Base-by-base conservation (phyloP, 441 rosid species). In the Euphorbia schlechtendalii region DNA sequence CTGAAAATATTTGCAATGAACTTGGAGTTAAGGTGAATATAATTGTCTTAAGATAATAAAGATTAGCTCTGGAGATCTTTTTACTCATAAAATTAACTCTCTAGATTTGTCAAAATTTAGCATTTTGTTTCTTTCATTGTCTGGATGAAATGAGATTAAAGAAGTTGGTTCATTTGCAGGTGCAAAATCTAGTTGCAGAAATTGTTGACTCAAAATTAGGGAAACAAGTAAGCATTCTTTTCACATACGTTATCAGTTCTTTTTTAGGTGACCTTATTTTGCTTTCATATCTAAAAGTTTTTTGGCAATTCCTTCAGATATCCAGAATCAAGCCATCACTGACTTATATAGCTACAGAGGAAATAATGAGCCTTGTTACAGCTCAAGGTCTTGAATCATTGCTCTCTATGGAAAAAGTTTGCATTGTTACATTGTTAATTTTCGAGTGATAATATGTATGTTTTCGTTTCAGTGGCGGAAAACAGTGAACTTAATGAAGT, bases 291-390 rank as follows among this genome's bases (percentile, higher is more conserved):
- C 76, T 46, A 74, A 49, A 7, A 40, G 4, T 4, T 20, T 49
- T 76, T 38, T 5, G 34, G 36, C 60, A 64, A 73, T 71, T 45
- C 27, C 57, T 71, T 64, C 82, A 94, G 97, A 84, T 94, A 65
- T 63, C 92, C 41, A 79, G 83, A 82, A 86, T 87, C 77, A 94
- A 84, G 65, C 96, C 97, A 32, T 83, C 86, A 56, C 81, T 94
- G 71, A 89, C 88, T 56, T 85, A 83, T 45, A 86, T 94, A 69
- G 97, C 97, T 5, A 88, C 94, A 4, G 96, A 94, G 83, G 96
- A 94, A 89, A 80, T 94, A 22, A 94, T 87, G 97, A 87, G 96
- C 77, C 97, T 94, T 52, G 97, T 94, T 65, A 94, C 94, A 61
- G 97, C 99, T 71, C 99, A 94, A 86, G 99, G 97, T 93, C 72